phyloP scores from a whole-genome alignment of 108 stramenopile species.

The Cyclotella baltica region DNA sequence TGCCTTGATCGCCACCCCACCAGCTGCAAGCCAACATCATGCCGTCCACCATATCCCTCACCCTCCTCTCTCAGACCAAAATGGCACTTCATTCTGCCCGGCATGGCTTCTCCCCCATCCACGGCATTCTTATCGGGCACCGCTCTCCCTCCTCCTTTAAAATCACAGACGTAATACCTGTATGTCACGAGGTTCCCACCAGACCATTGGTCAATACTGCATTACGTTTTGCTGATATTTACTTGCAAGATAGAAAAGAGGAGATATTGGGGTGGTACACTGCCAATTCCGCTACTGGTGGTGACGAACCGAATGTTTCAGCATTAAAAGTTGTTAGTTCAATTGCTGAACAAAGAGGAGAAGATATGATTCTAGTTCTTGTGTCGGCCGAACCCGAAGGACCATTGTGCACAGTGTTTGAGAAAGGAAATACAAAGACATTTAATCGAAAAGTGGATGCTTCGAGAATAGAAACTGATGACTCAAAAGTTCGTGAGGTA shows the following conservation, averaged over 20 bases:
- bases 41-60: slow-evolving; percentile 18
- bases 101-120: slow-evolving; percentile 57
- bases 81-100: slow-evolving; percentile 68
- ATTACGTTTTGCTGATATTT: slow-evolving; percentile 49
- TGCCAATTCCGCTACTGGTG: slow-evolving; percentile 35
- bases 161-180: slow-evolving; percentile 62
- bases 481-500: neutral
- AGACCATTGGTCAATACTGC: slow-evolving; percentile 71
- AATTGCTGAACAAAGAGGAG: slow-evolving; percentile 25
- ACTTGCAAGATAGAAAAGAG: slow-evolving; percentile 13
- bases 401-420: slow-evolving; percentile 20
- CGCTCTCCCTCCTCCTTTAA: neutral
- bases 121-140: slow-evolving; percentile 71
- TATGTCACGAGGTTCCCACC: slow-evolving; percentile 82
- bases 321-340: slow-evolving; percentile 41
- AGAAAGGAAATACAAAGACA: slow-evolving; percentile 8
- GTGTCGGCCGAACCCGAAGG: neutral
- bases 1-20: no score
- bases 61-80: slow-evolving; percentile 36
- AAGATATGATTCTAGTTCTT: slow-evolving; percentile 21
- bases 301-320: slow-evolving; percentile 30
- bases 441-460: slow-evolving; percentile 23
- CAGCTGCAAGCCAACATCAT: neutral
- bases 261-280: slow-evolving; percentile 82
- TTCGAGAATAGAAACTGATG: neutral